Evolutionary conservation across 164 flowering plant species (phyloP).

Genomic region (Vitis rupestris): DNA sequence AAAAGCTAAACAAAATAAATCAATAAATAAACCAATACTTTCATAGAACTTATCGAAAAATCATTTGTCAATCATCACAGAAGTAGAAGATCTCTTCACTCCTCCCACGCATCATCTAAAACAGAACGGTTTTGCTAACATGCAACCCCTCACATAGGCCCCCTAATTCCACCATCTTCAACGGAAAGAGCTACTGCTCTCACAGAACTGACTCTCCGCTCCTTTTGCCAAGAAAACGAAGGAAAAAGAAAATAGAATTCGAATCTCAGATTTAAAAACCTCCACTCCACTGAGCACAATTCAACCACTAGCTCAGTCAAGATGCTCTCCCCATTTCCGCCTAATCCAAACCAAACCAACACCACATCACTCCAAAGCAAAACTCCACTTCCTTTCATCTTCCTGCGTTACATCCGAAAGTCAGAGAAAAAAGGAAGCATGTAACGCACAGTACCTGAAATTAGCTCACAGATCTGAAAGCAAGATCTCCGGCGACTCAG

Average conservation of each 20-base stretch:
- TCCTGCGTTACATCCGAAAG: neutral
- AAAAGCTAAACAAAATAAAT: too few species aligned
- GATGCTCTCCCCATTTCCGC: neutral
- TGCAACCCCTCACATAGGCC: too few species aligned
- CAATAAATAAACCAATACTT: too few species aligned
- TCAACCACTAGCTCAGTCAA: neutral
- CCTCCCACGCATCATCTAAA: too few species aligned
- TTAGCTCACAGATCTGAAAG: conserved; percentile 2
- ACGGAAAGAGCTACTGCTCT: neutral
- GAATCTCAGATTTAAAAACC: neutral
- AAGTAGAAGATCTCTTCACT: too few species aligned
- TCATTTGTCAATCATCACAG: too few species aligned
- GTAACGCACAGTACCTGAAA: conserved; percentile 2
- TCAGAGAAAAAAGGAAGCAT: conserved; percentile 5
- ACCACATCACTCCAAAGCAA: neutral
- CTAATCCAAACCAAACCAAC: neutral
- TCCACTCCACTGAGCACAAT: neutral
- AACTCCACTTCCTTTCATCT: neutral
- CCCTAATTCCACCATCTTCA: neutral
- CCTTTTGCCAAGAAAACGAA: neutral
- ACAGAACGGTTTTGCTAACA: too few species aligned
- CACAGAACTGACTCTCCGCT: neutral
- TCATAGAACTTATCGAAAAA: too few species aligned
- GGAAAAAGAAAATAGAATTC: neutral
- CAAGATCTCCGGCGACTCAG: conserved; percentile 7